Conservation (phyloP, 495 filamentous ascomycete genomes). For the Lepidopterella palustris region DNA sequence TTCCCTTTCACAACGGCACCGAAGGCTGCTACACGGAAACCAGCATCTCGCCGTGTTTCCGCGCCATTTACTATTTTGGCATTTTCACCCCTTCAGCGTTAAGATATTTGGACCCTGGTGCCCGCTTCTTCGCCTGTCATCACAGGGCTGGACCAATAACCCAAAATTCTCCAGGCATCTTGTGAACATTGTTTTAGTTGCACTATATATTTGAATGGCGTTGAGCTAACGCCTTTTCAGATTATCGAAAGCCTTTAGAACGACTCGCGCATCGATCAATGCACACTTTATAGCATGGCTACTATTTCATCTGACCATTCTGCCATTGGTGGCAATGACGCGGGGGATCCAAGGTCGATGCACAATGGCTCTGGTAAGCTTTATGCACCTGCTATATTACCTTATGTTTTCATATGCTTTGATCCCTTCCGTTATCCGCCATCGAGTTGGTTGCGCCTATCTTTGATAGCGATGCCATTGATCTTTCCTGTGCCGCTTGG, state of each 20-base stretch:
- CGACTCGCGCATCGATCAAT: slow-evolving; percentile 22
- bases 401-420: slow-evolving; percentile 7
- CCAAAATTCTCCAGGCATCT: neutral
- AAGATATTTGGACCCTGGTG: neutral
- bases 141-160: neutral
- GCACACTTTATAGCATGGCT: slow-evolving; percentile 28
- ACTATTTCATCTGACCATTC: slow-evolving; percentile 25
- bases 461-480: neutral
- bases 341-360: slow-evolving; percentile 12
- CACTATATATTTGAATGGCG: neutral
- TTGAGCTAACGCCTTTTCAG: neutral
- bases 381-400: neutral
- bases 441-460: slow-evolving; percentile 15
- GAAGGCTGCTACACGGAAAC: neutral
- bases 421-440: slow-evolving; percentile 15
- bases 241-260: neutral
- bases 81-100: neutral
- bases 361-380: slow-evolving; percentile 26
- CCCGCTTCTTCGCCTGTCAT: neutral
- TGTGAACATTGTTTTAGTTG: slow-evolving; percentile 1
- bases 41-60: neutral
- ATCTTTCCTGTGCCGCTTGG: slow-evolving; percentile 13
- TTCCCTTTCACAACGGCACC: neutral
- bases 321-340: slow-evolving; percentile 2
- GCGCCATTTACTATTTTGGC: neutral